Conservation (phyloP, 2,329 filamentous ascomycete species). For the Calonectria leucothoes region DNA sequence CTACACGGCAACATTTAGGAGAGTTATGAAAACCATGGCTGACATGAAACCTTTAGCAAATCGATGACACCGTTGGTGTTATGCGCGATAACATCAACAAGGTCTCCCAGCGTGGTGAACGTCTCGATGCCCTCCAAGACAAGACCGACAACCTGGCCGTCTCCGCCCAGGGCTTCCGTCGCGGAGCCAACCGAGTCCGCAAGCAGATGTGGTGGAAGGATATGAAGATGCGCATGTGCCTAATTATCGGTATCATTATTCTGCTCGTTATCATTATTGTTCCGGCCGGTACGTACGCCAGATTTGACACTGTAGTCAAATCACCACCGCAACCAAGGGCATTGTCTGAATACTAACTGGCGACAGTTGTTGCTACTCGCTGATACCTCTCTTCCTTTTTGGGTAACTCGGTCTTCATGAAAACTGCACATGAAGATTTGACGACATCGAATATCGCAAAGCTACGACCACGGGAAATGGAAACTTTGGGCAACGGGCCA, state of each 20-base stretch:
- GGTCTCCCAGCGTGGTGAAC: slow-evolving; percentile 91
- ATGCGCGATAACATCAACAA: slow-evolving; percentile 99
- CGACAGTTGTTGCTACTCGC: slow-evolving; percentile 50
- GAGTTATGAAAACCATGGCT: slow-evolving; percentile 20
- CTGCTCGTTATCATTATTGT: slow-evolving; percentile 95
- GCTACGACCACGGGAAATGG: slow-evolving; percentile 44
- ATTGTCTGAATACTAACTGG: slow-evolving; percentile 21
- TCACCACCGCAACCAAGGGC: neutral
- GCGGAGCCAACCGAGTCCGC: slow-evolving; percentile 94
- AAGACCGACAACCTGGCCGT: slow-evolving; percentile 95
- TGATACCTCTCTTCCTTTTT: slow-evolving; percentile 39
- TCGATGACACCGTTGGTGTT: slow-evolving; percentile 92
- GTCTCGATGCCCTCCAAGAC: slow-evolving; percentile 88
- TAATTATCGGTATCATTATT: slow-evolving; percentile 90
- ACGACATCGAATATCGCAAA: slow-evolving; percentile 42
- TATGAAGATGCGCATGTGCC: slow-evolving; percentile 99
- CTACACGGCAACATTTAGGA: neutral
- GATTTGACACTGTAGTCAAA: neutral
- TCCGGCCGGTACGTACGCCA: slow-evolving; percentile 76
- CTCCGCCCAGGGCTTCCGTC: slow-evolving; percentile 94
- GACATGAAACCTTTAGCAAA: slow-evolving; percentile 75
- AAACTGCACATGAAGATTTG: slow-evolving; percentile 35
- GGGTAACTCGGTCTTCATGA: slow-evolving; percentile 42
- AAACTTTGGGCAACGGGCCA: slow-evolving; percentile 44
- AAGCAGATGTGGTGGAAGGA: slow-evolving; percentile 99